A percentile compares a stretch with the other conserved stretches of the same genome.
phyloP scores from a whole-genome alignment of 2,329 filamentous ascomycete species.

The Neobulgaria alba region DNA sequence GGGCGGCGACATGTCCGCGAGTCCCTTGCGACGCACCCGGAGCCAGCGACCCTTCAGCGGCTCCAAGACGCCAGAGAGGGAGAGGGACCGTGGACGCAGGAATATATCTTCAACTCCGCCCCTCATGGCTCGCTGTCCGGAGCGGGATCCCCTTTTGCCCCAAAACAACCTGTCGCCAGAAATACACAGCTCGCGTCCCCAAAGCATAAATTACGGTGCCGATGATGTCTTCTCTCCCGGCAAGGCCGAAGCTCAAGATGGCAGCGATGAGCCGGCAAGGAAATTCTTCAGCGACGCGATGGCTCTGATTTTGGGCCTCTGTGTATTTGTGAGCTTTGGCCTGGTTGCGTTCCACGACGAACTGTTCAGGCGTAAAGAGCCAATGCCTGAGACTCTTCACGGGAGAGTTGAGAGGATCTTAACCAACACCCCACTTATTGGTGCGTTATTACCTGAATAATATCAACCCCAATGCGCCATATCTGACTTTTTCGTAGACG shows the following conservation, averaged over 20 bases:
- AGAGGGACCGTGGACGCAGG: too few relatives aligned
- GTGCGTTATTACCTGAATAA: conserved; percentile 23
- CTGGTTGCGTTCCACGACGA: background rate
- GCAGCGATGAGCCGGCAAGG: background rate
- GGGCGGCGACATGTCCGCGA: too few relatives aligned
- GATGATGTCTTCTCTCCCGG: too few relatives aligned
- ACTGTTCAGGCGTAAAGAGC: background rate
- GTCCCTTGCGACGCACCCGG: too few relatives aligned
- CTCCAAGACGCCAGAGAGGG: too few relatives aligned
- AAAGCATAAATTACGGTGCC: conserved; percentile 16
- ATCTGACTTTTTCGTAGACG: conserved; percentile 46
- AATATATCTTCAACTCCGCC: too few relatives aligned
- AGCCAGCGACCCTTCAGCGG: too few relatives aligned
- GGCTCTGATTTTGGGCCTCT: conserved; percentile 6
- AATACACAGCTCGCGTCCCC: conserved; percentile 19
- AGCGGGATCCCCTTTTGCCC: conserved; percentile 27
- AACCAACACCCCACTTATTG: conserved; percentile 38
- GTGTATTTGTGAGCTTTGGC: background rate
- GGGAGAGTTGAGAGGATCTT: conserved; percentile 36
- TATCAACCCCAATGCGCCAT: background rate
- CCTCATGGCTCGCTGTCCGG: conserved; percentile 17
- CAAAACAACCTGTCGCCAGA: conserved; percentile 21
- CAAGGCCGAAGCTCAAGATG: conserved; percentile 2
- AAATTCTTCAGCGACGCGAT: conserved; percentile 3
- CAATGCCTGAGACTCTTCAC: conserved; percentile 21